Base-by-base conservation (phyloP, 78 protist species). In the slime mould (Dictyostelium discoideum) region DNA sequence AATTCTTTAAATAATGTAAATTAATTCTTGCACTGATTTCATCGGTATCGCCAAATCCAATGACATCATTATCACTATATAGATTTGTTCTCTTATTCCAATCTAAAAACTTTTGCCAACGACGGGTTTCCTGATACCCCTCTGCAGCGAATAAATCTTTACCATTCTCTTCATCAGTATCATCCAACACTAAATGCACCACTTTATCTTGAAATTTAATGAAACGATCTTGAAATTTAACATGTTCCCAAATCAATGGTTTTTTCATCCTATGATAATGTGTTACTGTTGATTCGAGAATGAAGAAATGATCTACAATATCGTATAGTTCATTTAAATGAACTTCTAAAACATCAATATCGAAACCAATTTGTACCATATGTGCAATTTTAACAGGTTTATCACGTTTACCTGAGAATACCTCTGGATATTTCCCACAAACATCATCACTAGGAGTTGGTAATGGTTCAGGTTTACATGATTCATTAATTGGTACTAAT, bases 181-280 rank as follows among this genome's bases (percentile, higher is more conserved):
- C 84, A 42, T 78, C 84, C 0, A 78, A 40, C 3, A 78, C 42
- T 22, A 78, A 78, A 78, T 78, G 84, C 5, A 78, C 50, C 0
- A 78, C 50, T 42, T 78, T 78, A 20, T 78, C 84, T 78, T 78
- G 84, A 39, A 78, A 78, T 37, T 40, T 78, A 16, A 78, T 18
- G 26, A 78, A 78, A 32, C 84, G 32, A 42, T 78, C 84, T 78
- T 78, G 84, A 20, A 32, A 26, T 78, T 78, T 78, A 40, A 78
- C 84, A 40, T 78, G 84, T 16, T 78, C 84, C 84, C 84, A 78
- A 32, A 78, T 78, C 4, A 78, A 78, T 78, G 84, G 84, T 78
- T 78, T 78, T 16, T 78, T 78, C 42, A 78, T 22, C 42, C 10
- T 40, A 78, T 40, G 60, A 78, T 78, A 78, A 42, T 78, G 84